phyloP scores from a whole-genome alignment of 345 rosid genomes.

The Boechera divaricarpa region DNA sequence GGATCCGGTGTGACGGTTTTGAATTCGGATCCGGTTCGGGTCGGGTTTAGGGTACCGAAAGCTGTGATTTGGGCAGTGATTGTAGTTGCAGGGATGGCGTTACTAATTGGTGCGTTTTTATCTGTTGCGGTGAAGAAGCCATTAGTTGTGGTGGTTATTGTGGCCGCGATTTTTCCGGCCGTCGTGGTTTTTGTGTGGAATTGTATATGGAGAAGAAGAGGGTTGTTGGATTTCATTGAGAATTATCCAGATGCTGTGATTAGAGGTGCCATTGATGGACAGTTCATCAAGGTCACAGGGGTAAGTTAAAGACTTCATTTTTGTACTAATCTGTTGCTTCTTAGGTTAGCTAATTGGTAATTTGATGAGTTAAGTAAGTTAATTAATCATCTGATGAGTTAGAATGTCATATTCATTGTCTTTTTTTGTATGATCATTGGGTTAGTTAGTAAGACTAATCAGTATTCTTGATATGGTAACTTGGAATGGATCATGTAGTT shows the following conservation, averaged over 20 bases:
- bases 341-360: background rate
- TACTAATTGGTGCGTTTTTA: constrained; percentile 87
- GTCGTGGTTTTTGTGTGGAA: constrained; percentile 76
- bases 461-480: constrained; percentile 4
- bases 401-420: constrained; percentile 20
- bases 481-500: background rate
- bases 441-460: constrained; percentile 12
- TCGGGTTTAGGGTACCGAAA: constrained; percentile 73
- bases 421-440: constrained; percentile 1
- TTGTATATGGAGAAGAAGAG: constrained; percentile 70
- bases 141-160: constrained; percentile 75
- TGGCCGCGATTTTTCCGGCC: constrained; percentile 65
- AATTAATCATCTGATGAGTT: constrained; percentile 11
- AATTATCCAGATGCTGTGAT: constrained; percentile 77
- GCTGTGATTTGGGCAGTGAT: constrained; percentile 73
- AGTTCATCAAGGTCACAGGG: constrained; percentile 86
- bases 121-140: constrained; percentile 91
- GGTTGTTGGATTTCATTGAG: constrained; percentile 60
- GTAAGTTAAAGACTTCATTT: constrained; percentile 44
- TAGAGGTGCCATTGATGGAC: constrained; percentile 89
- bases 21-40: constrained; percentile 67
- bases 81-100: constrained; percentile 79
- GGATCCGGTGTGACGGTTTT: constrained; percentile 72
- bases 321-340: background rate
- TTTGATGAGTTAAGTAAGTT: background rate